Evolutionary conservation across 2,329 filamentous ascomycete species (phyloP).

Genomic region (Diaporthe citrichinensis): DNA sequence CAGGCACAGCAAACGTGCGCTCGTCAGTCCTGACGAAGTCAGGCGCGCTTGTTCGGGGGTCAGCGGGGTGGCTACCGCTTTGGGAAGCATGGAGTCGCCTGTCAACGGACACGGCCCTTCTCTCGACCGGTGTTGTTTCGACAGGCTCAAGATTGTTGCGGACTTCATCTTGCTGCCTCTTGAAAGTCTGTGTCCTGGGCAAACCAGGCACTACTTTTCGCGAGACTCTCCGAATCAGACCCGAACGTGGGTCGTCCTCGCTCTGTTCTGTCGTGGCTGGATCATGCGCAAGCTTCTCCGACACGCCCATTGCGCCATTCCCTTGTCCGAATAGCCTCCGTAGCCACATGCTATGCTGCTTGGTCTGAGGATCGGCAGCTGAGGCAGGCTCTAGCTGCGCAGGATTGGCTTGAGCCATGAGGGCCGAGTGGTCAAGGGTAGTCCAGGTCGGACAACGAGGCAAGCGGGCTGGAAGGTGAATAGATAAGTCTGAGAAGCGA

Average conservation of each 20-base stretch:
- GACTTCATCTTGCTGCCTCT: slow-evolving; percentile 85
- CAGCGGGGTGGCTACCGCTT: slow-evolving; percentile 52
- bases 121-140: slow-evolving; percentile 74
- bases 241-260: slow-evolving; percentile 51
- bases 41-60: slow-evolving; percentile 65
- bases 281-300: slow-evolving; percentile 45
- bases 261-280: slow-evolving; percentile 47
- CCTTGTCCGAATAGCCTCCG: slow-evolving; percentile 46
- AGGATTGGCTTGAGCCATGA: slow-evolving; percentile 49
- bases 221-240: slow-evolving; percentile 59
- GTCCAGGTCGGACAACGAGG: background rate
- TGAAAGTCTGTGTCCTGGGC: slow-evolving; percentile 83
- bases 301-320: slow-evolving; percentile 41
- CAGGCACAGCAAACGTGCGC: slow-evolving; percentile 46
- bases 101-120: slow-evolving; percentile 79
- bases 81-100: slow-evolving; percentile 58
- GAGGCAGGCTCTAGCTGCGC: slow-evolving; percentile 42
- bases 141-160: slow-evolving; percentile 80
- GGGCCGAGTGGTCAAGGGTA: background rate
- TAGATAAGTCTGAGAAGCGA: background rate
- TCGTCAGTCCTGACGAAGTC: slow-evolving; percentile 56
- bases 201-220: slow-evolving; percentile 82
- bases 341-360: slow-evolving; percentile 47
- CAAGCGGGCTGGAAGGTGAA: background rate
- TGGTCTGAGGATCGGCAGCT: slow-evolving; percentile 41